Evolutionary conservation across 768 basidiomycete species (phyloP), one percentile per base, ranked within the genome.

Genomic region (Boletus rex-veris): DNA sequence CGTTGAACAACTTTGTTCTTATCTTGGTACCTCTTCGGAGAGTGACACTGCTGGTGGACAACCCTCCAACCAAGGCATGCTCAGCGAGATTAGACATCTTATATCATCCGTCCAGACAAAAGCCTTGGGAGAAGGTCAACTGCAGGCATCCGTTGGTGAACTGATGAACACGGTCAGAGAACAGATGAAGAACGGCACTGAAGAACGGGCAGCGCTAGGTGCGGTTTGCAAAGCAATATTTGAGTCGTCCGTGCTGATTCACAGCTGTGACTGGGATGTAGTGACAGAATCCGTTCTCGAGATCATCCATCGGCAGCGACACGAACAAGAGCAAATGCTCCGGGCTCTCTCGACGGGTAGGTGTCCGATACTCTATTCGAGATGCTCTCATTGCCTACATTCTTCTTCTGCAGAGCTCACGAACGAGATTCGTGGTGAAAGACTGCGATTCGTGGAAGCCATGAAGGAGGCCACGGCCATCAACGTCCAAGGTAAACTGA

Each of bases 401-500:
- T 28, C 52, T 28, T 40, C 28, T 28, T 46, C 24, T 31, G 16
- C 60, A 90, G 92, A 91, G 65, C 78, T 95, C 19, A 85, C 86
- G 4, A 79, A 81, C 52, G 92, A 94, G 60, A 93, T 95, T 49
- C 84, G 86, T 48, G 91, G 92, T 1, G 92, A 94, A 70, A 73
- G 91, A 44, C 71, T 94, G 50, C 77, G 89, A 7, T 94, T 95
- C 61, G 89, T 94, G 6, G 92, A 95, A 62, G 91, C 92, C n/a
- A 95, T 94, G 92, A 90, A 90, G 66, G 88, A 92, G 60, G 92
- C 91, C 1, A 95, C 92, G 0, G 82, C 83, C 2, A 89, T 95
- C 61, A 93, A 94, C 58, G 84, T 95, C 3, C 85, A 90, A 67
- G 74, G 90, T 88, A 69, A 65, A 74, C 54, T 15, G 30, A 9